phyloP scores from a whole-genome alignment of 176 grass and related monocot species.

The Avena sativa region DNA sequence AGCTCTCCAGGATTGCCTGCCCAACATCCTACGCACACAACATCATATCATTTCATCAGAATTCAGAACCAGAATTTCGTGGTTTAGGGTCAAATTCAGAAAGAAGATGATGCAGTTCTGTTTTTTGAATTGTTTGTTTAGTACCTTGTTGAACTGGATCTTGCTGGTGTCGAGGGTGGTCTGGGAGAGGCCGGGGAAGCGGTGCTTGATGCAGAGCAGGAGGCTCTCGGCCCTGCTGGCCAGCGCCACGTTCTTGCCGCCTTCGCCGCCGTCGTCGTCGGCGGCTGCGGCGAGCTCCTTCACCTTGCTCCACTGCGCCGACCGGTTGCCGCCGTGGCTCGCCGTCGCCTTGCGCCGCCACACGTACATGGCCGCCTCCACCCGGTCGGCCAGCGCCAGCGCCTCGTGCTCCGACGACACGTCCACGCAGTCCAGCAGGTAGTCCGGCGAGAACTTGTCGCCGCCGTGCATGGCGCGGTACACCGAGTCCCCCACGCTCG shows the following conservation, averaged over 20 bases:
- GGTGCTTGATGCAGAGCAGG: conserved; percentile 85
- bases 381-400: conserved; percentile 77
- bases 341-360: conserved; percentile 87
- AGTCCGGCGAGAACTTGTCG: conserved; percentile 83
- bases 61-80: background rate
- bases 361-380: conserved; percentile 97
- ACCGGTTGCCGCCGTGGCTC: conserved; percentile 50
- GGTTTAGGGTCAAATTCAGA: background rate
- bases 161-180: conserved; percentile 98
- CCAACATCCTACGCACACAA: conserved; percentile 69
- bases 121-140: background rate
- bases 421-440: conserved; percentile 79
- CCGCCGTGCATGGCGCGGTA: conserved; percentile 65
- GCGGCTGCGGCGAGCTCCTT: conserved; percentile 69
- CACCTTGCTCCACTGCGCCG: conserved; percentile 75
- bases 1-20: conserved; percentile 95
- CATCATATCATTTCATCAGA: background rate
- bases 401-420: conserved; percentile 85
- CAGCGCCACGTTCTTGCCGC: conserved; percentile 81
- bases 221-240: conserved; percentile 76
- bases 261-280: conserved; percentile 54
- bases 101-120: too few species aligned
- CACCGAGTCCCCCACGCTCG: conserved; percentile 75
- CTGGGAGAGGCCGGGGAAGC: conserved; percentile 82
- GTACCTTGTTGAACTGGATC: conserved; percentile 98